Evolutionary conservation across 148 eudicot genomes (phyloP), one percentile per base, ranked within the genome.

Genomic region (Vaccinium vitisidaea): DNA sequence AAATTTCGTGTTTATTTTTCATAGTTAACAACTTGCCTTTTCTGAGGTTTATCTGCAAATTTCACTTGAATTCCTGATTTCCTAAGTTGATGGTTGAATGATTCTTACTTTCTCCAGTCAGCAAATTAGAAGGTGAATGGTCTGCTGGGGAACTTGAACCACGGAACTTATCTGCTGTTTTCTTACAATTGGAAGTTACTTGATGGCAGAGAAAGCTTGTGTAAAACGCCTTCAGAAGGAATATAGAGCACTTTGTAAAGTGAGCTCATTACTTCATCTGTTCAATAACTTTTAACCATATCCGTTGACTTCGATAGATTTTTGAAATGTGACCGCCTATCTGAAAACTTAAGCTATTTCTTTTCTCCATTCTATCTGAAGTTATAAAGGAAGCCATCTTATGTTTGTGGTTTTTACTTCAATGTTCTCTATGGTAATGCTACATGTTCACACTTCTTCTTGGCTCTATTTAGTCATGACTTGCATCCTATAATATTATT

Each of bases 221-320:
- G 61, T 82, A 39, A 82, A 82, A 50, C 84, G 84, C 59, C 84
- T 82, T 69, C 84, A 82, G 77, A 82, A 69, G 84, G 84, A 82
- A 54, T 82, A 82, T 82, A 82, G 84, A 69, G 84, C 84, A 18
- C 84, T 82, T 69, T 82, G 84, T 50, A 82, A 82, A 82, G 84
- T 82, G 30, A 13, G n/a, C 39, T 81, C 48, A 65, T 69, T 59
- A 15, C 48, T 54, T 79, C 8, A 2, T 61, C 1, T 58, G 53
- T 61, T 56, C 1, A 25, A 27, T 2, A 6, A 16, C 13, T n/a
- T 63, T 25, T 27, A 25, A 69, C 16, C 12, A 69, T 69, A 14
- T 56, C 16, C 53, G 32, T 52, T 77, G 39, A 52, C n/a, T 36
- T 0, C 6, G 21, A 12, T 43, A 0, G 36, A 39, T 39, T 36